These are phyloP conservation scores for Elongisporangium undulatum DNA, from an alignment of 352 stramenopile species.

Conservation along the genomic window DNA sequence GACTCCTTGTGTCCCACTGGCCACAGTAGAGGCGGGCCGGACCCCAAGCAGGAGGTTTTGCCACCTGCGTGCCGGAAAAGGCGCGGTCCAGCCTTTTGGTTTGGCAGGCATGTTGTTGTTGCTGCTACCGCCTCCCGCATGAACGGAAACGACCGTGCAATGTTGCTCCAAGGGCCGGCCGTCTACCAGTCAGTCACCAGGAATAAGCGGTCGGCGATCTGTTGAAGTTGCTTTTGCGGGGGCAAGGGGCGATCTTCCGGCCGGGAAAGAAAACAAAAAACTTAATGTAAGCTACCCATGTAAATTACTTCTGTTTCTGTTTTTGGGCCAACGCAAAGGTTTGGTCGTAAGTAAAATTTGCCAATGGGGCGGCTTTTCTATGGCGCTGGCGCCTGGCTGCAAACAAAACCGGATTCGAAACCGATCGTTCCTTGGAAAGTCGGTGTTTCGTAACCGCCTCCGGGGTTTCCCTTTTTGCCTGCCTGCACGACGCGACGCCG, in stretches of 20 bases:
- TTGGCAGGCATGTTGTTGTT: too few species aligned
- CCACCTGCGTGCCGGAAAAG: not conserved
- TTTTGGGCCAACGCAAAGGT: too few species aligned
- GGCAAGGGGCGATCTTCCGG: not conserved
- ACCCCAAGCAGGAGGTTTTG: not conserved
- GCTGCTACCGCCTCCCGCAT: too few species aligned
- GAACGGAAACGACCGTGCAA: not conserved
- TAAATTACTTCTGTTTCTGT: not conserved
- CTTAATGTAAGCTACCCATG: not conserved
- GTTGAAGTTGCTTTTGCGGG: not conserved
- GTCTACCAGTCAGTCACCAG: not conserved
- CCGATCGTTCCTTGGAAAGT: not conserved
- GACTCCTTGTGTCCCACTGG: not conserved
- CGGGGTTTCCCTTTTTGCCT: not conserved
- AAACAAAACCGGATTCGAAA: not conserved
- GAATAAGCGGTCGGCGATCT: not conserved
- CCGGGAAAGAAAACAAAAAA: too few species aligned
- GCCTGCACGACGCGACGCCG: not conserved
- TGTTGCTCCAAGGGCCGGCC: not conserved
- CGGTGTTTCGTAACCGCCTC: not conserved
- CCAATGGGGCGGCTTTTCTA: not conserved
- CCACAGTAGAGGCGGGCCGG: not conserved
- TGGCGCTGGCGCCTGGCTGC: not conserved
- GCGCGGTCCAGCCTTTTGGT: too few species aligned
- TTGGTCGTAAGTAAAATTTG: too few species aligned